Conservation (phyloP, 2,329 filamentous ascomycete genomes). For the Herpotrichia juniperi region DNA sequence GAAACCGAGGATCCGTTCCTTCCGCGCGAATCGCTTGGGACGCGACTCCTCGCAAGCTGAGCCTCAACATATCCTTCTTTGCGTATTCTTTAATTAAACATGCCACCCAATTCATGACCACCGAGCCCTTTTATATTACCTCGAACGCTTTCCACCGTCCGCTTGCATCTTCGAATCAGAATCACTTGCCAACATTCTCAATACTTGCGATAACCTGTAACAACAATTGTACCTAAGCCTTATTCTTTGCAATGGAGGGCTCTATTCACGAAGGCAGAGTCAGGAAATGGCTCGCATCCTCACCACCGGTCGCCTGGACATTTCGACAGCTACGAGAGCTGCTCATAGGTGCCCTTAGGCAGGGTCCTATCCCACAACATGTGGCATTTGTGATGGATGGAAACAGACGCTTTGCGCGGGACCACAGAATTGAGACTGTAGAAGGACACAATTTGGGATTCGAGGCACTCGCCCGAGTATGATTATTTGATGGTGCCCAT, state of each 20-base stretch:
- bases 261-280: slow-evolving; percentile 67
- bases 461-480: slow-evolving; percentile 85
- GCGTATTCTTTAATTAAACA: slow-evolving; percentile 31
- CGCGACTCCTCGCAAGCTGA: slow-evolving; percentile 37
- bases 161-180: background rate
- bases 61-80: slow-evolving; percentile 33
- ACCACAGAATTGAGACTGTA: slow-evolving; percentile 91
- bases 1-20: no score
- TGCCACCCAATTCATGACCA: slow-evolving; percentile 30
- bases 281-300: slow-evolving; percentile 80
- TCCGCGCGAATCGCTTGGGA: slow-evolving; percentile 28
- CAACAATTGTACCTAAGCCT: slow-evolving; percentile 4
- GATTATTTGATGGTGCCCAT: background rate
- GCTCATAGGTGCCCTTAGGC: slow-evolving; percentile 84
- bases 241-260: slow-evolving; percentile 31
- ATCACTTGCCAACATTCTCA: background rate
- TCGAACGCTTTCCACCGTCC: background rate
- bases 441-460: slow-evolving; percentile 97
- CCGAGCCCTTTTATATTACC: slow-evolving; percentile 8
- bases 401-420: slow-evolving; percentile 89
- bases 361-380: slow-evolving; percentile 92
- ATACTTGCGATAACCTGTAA: background rate
- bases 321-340: slow-evolving; percentile 79
- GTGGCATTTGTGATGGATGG: slow-evolving; percentile 99
- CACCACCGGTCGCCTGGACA: slow-evolving; percentile 91